These are phyloP conservation scores for Cadophora gregata DNA, from an alignment of 2,329 filamentous ascomycete genomes.

Conservation along the genomic window DNA sequence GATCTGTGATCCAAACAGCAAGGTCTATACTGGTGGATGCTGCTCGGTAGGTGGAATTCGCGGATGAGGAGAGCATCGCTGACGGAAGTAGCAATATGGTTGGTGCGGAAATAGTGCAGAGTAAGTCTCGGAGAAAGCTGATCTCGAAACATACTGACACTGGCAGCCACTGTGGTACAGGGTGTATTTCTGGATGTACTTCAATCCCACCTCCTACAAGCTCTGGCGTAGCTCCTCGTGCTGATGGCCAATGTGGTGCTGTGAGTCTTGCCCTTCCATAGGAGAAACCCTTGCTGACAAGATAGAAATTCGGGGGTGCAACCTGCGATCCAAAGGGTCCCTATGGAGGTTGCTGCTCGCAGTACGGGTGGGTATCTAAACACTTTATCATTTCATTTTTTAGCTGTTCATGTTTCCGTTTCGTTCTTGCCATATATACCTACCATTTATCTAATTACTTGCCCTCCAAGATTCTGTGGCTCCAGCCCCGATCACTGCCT, in stretches of 20 bases:
- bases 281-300: constrained; percentile 16
- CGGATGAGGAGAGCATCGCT: constrained; percentile 13
- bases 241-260: constrained; percentile 42
- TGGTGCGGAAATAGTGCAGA: constrained; percentile 52
- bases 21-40: constrained; percentile 51
- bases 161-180: constrained; percentile 44
- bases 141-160: constrained; percentile 13
- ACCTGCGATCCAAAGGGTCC: constrained; percentile 40
- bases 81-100: constrained; percentile 38
- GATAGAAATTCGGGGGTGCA: constrained; percentile 37
- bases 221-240: constrained; percentile 28
- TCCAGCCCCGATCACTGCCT: constrained; percentile 38
- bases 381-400: background rate
- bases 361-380: constrained; percentile 38
- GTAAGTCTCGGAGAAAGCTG: constrained; percentile 24
- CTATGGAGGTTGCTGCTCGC: constrained; percentile 43
- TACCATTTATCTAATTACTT: constrained; percentile 9
- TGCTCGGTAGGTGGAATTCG: constrained; percentile 46
- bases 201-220: constrained; percentile 20
- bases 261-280: constrained; percentile 10
- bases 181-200: constrained; percentile 50
- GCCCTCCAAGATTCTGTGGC: constrained; percentile 36
- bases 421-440: background rate
- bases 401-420: no score
- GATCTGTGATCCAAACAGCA: constrained; percentile 51